A percentile compares a stretch with the other conserved stretches of the same genome.
These are phyloP conservation scores for Tolypocladium amazonense DNA, from an alignment of 2,329 filamentous ascomycete genomes.

Conservation along the genomic window DNA sequence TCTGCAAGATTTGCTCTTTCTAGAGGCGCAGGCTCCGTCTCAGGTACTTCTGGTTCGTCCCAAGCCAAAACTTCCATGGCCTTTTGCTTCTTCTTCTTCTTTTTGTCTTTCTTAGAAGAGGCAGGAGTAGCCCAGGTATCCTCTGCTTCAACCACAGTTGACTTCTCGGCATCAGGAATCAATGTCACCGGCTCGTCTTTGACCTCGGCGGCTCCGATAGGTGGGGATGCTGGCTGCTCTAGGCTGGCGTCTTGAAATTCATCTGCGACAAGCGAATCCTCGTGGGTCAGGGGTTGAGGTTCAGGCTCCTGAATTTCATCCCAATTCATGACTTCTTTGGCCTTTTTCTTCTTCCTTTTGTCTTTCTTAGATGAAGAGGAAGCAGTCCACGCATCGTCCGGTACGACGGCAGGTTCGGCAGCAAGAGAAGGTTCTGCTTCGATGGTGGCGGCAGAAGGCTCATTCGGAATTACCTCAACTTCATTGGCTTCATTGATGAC, in stretches of 20 bases:
- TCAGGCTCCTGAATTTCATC: neutral
- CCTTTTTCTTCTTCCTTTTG: constrained; percentile 2
- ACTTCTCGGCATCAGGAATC: neutral
- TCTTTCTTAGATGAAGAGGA: constrained; percentile 2
- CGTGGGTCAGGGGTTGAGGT: neutral
- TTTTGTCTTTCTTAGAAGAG: constrained; percentile 4
- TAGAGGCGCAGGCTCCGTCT: neutral
- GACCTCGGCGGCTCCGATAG: neutral
- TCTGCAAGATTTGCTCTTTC: neutral
- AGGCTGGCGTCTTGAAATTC: neutral
- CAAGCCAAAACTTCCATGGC: neutral
- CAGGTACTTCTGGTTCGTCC: neutral
- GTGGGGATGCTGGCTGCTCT: neutral
- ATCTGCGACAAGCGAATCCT: neutral
- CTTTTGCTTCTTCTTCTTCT: constrained; percentile 1
- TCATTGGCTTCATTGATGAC: neutral
- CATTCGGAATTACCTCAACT: neutral
- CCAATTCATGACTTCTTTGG: neutral
- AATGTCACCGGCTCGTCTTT: neutral
- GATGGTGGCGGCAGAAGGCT: neutral
- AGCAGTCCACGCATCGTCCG: constrained; percentile 2
- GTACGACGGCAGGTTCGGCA: neutral
- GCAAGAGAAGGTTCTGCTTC: neutral
- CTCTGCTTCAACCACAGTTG: neutral
- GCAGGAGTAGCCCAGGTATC: constrained; percentile 1